A percentile compares a stretch with the other conserved stretches of the same genome.
phyloP scores from a whole-genome alignment of 1,139 yeast species.

The Debaryomyces subglobosus region DNA sequence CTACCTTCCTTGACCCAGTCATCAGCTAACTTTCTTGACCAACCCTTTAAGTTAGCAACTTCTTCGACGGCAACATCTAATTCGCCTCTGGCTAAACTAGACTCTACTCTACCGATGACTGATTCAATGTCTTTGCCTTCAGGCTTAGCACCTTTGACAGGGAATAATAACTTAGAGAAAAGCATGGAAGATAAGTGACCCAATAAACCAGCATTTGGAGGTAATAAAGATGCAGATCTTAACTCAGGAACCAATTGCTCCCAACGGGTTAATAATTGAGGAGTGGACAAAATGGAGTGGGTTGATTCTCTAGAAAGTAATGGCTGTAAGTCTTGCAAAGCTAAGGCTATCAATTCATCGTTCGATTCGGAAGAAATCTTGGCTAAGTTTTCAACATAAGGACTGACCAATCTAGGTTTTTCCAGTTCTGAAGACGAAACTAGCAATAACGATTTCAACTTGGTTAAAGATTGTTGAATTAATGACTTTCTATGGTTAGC shows the following conservation, averaged over 20 bases:
- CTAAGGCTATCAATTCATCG: slow-evolving; percentile 44
- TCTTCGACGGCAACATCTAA: slow-evolving; percentile 91
- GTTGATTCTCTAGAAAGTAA: slow-evolving; percentile 54
- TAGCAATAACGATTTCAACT: slow-evolving; percentile 53
- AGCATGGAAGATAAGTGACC: slow-evolving; percentile 84
- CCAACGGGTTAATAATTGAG: slow-evolving; percentile 78
- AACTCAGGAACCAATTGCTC: slow-evolving; percentile 80
- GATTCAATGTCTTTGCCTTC: slow-evolving; percentile 86
- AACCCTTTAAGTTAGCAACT: slow-evolving; percentile 86
- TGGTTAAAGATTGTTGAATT: slow-evolving; percentile 58
- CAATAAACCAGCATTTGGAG: slow-evolving; percentile 93
- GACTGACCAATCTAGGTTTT: slow-evolving; percentile 36
- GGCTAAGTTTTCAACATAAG: slow-evolving; percentile 52
- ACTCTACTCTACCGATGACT: slow-evolving; percentile 83
- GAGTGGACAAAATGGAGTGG: slow-evolving; percentile 59
- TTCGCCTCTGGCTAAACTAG: slow-evolving; percentile 73
- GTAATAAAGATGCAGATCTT: slow-evolving; percentile 83
- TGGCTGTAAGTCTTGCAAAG: slow-evolving; percentile 40
- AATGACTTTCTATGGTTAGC: slow-evolving; percentile 59
- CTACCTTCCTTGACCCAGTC: slow-evolving; percentile 93
- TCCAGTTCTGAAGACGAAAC: slow-evolving; percentile 27
- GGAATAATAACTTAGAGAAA: slow-evolving; percentile 75
- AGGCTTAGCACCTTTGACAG: slow-evolving; percentile 56
- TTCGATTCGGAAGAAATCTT: slow-evolving; percentile 44
- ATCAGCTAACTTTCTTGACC: slow-evolving; percentile 87